Conservation (phyloP, 257 asterid species). For the Solanum sejunctum region DNA sequence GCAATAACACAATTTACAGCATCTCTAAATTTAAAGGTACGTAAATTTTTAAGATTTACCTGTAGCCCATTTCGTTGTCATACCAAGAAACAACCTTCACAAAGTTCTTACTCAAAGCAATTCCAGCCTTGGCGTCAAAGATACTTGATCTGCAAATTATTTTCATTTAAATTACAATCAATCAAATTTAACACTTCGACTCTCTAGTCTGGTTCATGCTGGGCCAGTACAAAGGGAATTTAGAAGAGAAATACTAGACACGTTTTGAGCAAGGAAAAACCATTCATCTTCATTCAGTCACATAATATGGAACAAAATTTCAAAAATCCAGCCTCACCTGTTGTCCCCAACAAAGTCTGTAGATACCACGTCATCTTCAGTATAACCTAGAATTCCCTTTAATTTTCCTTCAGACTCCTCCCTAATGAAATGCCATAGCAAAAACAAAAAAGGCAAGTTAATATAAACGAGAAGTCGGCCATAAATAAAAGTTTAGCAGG, state of each 20-base stretch:
- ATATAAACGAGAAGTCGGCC: not conserved
- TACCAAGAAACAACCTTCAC: slow-evolving; percentile 81
- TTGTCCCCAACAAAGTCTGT: slow-evolving; percentile 81
- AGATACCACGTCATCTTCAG: slow-evolving; percentile 88
- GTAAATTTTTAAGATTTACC: slow-evolving; percentile 22
- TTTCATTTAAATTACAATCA: not conserved
- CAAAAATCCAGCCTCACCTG: slow-evolving; percentile 26
- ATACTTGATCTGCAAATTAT: slow-evolving; percentile 58
- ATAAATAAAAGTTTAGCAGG: not conserved
- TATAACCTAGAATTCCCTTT: slow-evolving; percentile 86
- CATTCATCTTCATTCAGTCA: not conserved
- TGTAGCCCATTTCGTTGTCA: slow-evolving; percentile 91
- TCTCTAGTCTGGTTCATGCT: not conserved
- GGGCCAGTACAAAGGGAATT: not conserved
- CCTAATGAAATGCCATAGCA: slow-evolving; percentile 13
- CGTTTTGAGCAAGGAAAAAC: not conserved
- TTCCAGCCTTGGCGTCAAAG: slow-evolving; percentile 89
- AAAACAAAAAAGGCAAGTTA: not conserved
- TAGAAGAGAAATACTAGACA: not conserved
- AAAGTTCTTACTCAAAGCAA: slow-evolving; percentile 57
- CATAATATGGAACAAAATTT: not conserved
- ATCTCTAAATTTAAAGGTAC: not conserved
- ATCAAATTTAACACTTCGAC: not conserved
- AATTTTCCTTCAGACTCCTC: slow-evolving; percentile 64
- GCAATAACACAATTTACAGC: not conserved